Evolutionary conservation across 768 basidiomycete species (phyloP).

Genomic region (Lentinus brumalis): DNA sequence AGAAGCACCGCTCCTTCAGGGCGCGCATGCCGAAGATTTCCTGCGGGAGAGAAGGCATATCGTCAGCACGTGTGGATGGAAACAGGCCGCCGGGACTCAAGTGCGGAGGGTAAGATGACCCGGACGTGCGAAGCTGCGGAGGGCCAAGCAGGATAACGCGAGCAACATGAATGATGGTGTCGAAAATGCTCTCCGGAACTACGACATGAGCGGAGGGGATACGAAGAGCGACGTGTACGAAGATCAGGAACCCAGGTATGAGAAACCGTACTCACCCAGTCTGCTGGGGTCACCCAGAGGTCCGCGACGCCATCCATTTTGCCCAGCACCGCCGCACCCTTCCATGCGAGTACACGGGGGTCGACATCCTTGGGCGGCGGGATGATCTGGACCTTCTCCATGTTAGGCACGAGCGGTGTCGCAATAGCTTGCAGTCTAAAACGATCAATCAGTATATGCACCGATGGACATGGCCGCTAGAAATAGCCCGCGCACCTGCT

Average conservation of each 20-base stretch:
- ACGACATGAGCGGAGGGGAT: too few relatives aligned
- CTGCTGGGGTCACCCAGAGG: conserved; percentile 82
- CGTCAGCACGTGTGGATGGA: neutral
- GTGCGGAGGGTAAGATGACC: neutral
- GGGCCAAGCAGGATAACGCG: neutral
- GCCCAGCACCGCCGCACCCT: conserved; percentile 88
- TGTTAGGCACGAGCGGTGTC: conserved; percentile 76
- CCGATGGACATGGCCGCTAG: neutral
- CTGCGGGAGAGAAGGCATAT: conserved; percentile 37
- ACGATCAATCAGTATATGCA: neutral
- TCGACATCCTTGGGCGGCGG: conserved; percentile 94
- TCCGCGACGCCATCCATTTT: conserved; percentile 91
- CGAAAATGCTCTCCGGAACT: too few relatives aligned
- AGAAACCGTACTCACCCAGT: conserved; percentile 67
- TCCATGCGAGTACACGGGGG: conserved; percentile 89
- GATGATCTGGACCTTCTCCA: conserved; percentile 89
- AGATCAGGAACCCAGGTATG: neutral
- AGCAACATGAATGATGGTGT: too few relatives aligned
- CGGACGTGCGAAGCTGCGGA: neutral
- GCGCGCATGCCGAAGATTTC: conserved; percentile 79
- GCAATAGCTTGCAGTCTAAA: conserved; percentile 81
- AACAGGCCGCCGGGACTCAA: neutral
- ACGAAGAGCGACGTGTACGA: neutral
- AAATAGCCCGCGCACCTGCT: conserved; percentile 66
- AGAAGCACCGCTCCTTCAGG: conserved; percentile 82